These are phyloP conservation scores for Rhododendron vialii DNA, from an alignment of 148 eudicot species.

Conservation along the genomic window DNA sequence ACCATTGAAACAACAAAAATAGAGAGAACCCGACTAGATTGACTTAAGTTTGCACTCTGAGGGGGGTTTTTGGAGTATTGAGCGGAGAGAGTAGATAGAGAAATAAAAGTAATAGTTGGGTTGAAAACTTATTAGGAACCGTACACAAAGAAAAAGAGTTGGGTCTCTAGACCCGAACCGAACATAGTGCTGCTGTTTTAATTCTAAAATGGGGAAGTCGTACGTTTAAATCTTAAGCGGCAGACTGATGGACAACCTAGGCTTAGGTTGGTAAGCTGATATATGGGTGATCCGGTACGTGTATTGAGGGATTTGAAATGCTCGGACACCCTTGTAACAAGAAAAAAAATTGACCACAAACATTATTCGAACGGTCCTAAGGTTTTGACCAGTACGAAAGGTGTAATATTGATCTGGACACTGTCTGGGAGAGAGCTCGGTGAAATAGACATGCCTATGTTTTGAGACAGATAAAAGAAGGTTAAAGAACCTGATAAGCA, in stretches of 20 bases:
- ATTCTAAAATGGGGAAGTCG: too few relatives aligned
- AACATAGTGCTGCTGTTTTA: too few relatives aligned
- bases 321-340: background rate
- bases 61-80: too few relatives aligned
- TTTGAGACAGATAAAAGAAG: background rate
- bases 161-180: too few relatives aligned
- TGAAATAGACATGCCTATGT: background rate
- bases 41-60: background rate
- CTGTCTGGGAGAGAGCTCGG: background rate
- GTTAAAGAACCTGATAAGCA: slow-evolving; percentile 51
- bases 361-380: too few relatives aligned
- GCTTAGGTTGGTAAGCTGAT: background rate
- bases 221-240: background rate
- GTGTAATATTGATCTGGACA: background rate
- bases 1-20: background rate
- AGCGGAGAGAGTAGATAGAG: too few relatives aligned
- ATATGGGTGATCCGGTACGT: background rate
- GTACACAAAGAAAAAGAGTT: too few relatives aligned
- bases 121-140: too few relatives aligned
- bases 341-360: background rate
- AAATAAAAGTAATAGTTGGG: too few relatives aligned
- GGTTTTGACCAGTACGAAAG: too few relatives aligned
- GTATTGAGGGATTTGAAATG: background rate
- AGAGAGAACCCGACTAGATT: background rate
- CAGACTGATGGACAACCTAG: background rate